These are phyloP conservation scores for Sclerotinia subarctica DNA, from an alignment of 2,329 filamentous ascomycete species.

Conservation along the genomic window DNA sequence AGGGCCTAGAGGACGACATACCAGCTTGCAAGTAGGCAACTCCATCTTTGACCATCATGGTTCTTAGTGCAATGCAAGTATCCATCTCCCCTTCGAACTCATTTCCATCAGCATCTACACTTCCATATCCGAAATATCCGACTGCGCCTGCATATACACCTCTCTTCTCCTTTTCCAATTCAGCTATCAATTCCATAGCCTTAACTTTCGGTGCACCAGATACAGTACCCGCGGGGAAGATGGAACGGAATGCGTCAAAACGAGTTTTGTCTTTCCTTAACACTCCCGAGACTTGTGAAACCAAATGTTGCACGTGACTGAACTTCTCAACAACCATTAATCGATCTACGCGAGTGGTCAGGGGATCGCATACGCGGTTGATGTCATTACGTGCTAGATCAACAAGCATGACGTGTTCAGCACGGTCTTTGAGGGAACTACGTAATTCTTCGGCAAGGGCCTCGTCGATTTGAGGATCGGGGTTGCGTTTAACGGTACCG, in stretches of 20 bases:
- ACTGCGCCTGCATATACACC: constrained; percentile 95
- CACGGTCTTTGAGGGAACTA: constrained; percentile 82
- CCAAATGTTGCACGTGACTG: constrained; percentile 94
- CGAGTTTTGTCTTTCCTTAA: constrained; percentile 78
- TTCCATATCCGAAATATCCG: constrained; percentile 90
- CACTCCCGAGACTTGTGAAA: constrained; percentile 92
- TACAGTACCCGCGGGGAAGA: constrained; percentile 95
- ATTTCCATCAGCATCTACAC: constrained; percentile 60
- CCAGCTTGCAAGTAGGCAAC: constrained; percentile 86
- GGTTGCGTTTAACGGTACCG: constrained; percentile 86
- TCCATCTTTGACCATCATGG: constrained; percentile 91
- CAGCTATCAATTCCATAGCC: constrained; percentile 95
- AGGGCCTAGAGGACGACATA: constrained; percentile 34
- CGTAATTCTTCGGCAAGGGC: constrained; percentile 72
- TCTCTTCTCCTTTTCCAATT: constrained; percentile 89
- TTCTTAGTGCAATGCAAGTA: constrained; percentile 69
- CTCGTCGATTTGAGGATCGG: constrained; percentile 76
- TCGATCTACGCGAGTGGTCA: constrained; percentile 84
- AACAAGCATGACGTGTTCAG: constrained; percentile 96
- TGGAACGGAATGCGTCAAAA: constrained; percentile 93
- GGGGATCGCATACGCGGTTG: constrained; percentile 89
- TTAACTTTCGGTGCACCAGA: constrained; percentile 93
- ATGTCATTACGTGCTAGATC: constrained; percentile 95
- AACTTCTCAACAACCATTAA: constrained; percentile 94
- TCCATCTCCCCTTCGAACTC: constrained; percentile 83